A percentile compares a stretch with the other conserved stretches of the same genome.
Conservation (phyloP, 225 moss, liverwort and hornwort genomes). For the Physcomitrium patens region DNA sequence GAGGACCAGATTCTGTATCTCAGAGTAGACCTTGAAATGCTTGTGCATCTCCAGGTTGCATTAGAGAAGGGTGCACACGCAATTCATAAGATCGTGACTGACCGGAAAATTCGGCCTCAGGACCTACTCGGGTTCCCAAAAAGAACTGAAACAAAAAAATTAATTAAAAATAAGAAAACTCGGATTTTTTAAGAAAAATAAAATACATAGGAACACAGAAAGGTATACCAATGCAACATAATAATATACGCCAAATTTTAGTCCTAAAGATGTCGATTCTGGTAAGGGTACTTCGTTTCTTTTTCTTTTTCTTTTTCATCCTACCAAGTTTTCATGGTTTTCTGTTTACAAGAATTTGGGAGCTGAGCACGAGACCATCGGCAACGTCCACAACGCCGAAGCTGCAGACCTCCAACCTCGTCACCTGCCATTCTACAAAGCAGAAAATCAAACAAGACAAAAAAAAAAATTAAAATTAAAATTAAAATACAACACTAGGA, state of each 20-base stretch:
- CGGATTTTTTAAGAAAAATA: too few species aligned
- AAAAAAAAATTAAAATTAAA: too few species aligned
- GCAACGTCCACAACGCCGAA: background rate
- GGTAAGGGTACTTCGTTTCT: too few species aligned
- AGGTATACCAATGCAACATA: background rate
- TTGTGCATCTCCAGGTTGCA: conserved; percentile 15
- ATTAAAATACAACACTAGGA: too few species aligned
- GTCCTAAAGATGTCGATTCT: conserved; percentile 7
- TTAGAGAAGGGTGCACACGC: conserved; percentile 12
- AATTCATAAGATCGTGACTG: conserved; percentile 15
- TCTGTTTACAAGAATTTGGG: conserved; percentile 9
- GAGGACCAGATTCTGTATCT: background rate
- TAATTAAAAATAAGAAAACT: too few species aligned
- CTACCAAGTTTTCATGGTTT: too few species aligned
- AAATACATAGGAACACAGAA: conserved; percentile 6
- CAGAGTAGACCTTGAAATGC: background rate
- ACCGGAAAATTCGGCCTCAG: conserved; percentile 1
- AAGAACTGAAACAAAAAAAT: background rate
- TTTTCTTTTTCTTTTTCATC: background rate
- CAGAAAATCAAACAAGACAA: background rate
- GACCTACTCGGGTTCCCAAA: background rate
- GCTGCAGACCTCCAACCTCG: background rate
- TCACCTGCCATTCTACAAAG: conserved; percentile 14
- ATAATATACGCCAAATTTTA: background rate
- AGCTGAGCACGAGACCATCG: background rate